These are phyloP conservation scores for Candida silvicultrix DNA, from an alignment of 805 yeast species.

Conservation along the genomic window DNA sequence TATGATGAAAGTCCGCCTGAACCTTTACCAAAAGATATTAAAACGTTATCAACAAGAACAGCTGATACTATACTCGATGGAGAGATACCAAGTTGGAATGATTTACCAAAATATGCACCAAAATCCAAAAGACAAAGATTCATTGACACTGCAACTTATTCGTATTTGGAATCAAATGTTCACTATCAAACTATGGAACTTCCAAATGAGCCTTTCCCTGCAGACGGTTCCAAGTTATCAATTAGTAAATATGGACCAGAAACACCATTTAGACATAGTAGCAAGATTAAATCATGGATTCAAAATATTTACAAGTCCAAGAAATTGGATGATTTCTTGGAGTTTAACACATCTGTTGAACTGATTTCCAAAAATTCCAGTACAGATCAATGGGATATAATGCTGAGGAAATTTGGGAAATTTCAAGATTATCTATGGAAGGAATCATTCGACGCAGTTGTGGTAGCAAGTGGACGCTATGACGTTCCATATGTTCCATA, in stretches of 20 bases:
- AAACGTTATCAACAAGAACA: not conserved
- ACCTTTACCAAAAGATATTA: not conserved
- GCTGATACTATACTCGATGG: not conserved
- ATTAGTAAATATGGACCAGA: conserved; percentile 4
- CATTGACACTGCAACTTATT: conserved; percentile 5
- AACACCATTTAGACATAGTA: conserved; percentile 9
- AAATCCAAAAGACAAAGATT: conserved; percentile 2
- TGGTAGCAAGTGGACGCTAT: conserved; percentile 53
- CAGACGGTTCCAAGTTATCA: not conserved
- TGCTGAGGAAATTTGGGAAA: not conserved
- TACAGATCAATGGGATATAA: not conserved
- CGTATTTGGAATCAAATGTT: conserved; percentile 6
- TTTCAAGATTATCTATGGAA: conserved; percentile 26
- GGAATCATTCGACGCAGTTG: conserved; percentile 47
- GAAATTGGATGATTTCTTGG: not conserved
- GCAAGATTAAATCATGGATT: conserved; percentile 2
- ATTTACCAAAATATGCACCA: not conserved
- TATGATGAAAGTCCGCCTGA: conserved; percentile 17
- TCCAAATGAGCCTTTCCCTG: conserved; percentile 4
- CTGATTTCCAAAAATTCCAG: not conserved
- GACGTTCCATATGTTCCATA: conserved; percentile 50
- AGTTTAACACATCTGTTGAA: conserved; percentile 1
- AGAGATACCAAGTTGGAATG: not conserved
- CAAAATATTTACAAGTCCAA: not conserved
- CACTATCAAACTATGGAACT: conserved; percentile 6